Percentiles rank a stretch among this genome's conserved stretches.
These are phyloP conservation scores for Eucalyptus viminalis DNA, from an alignment of 345 rosid species.

Conservation along the genomic window DNA sequence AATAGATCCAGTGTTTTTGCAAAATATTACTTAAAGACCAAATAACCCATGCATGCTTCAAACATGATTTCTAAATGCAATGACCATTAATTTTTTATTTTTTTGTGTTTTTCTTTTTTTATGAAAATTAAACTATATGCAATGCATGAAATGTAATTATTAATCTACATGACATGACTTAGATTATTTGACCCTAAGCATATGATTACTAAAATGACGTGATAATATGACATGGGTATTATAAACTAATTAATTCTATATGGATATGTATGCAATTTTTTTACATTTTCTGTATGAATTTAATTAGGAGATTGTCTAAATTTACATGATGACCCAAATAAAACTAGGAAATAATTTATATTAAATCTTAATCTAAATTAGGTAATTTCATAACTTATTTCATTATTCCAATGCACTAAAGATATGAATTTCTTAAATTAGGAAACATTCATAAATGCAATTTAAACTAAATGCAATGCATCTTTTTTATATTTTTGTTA, in stretches of 20 bases:
- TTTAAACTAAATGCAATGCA: not conserved
- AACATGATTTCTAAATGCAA: not conserved
- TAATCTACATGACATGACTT: not conserved
- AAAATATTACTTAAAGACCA: not conserved
- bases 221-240: not conserved
- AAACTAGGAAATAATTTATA: not conserved
- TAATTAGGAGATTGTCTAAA: not conserved
- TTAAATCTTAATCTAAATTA: not conserved
- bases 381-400: not conserved
- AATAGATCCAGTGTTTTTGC: not conserved
- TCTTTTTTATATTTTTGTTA: not conserved
- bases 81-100: fast-evolving
- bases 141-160: not conserved
- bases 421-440: not conserved
- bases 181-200: not conserved
- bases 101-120: not conserved
- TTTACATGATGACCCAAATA: not conserved
- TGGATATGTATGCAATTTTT: not conserved
- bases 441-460: not conserved
- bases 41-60: too few species aligned
- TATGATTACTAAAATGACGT: not conserved
- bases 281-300: not conserved
- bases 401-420: not conserved
- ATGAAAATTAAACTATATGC: too few species aligned
- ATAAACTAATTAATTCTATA: not conserved